Evolutionary conservation across 2,329 filamentous ascomycete genomes (phyloP), one percentile per base, ranked within the genome.

Genomic region (Byssochlamys sp.): DNA sequence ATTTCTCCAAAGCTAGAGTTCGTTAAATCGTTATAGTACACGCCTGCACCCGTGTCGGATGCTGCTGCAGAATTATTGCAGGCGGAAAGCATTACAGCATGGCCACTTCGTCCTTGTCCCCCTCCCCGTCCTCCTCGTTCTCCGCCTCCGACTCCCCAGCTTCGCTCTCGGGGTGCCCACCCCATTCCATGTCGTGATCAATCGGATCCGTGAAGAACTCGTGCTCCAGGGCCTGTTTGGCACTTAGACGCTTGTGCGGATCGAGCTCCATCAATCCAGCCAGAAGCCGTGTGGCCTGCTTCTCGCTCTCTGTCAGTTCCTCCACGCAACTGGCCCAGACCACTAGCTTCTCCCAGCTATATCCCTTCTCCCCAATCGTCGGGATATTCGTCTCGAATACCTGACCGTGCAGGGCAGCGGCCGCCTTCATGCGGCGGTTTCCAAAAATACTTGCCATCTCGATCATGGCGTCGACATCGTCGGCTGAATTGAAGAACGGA

Each of bases 401-500:
- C 66, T 91, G 89, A 1, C 94, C 94, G 68, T 99, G 94, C 54
- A 96, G 78, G 19, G 90, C 78, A 0, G 90, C 90, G 2, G 88
- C 89, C 33, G 83, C 79, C 68, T 87, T 89, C 92, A 99, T 97
- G 58, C 86, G 85, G 69, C 83, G 86, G 49, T 81, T 81, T 54
- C 94, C 94, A 71, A 97, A 96, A 60, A 99, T 95, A 58, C 90
- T 95, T 35, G 91, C 89, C 63, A 99, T 95, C 73, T 99, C 94
- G 64, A 99, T 92, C 82, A 96, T 88, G 55, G 94, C 94, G 69
- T 99, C 94, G 53, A 99, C 88, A 67, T 99, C 94, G 71, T 99
- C 94, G n/a, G 91, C 88, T 52, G 90, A 95, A 75, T 99, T 96
- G 80, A 99, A 99, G 75, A 99, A 99, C 1, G 94, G 94, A 67